Percentiles rank a stretch among this genome's conserved stretches.
Evolutionary conservation across 2,329 filamentous ascomycete genomes (phyloP).

Genomic region (Dryadomyces sulphureus): DNA sequence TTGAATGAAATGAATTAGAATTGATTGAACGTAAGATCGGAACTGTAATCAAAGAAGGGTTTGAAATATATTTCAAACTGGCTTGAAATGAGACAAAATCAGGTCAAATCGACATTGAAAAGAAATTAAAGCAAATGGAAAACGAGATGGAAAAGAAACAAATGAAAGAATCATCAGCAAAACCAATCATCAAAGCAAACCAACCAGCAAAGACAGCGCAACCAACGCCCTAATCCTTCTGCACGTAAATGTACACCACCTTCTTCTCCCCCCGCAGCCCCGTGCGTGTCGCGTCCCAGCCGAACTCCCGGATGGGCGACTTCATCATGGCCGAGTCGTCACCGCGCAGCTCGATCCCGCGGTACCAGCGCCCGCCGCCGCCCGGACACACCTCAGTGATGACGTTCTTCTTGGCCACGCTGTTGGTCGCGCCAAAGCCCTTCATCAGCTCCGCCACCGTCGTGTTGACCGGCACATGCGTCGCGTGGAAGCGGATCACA

Average conservation of each 20-base stretch:
- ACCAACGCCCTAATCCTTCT: constrained; percentile 27
- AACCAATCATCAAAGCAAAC: too few relatives aligned
- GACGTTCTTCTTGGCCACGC: constrained; percentile 34
- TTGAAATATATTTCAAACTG: too few relatives aligned
- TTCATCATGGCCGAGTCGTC: constrained; percentile 31
- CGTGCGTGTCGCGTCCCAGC: constrained; percentile 39
- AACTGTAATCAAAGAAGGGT: too few relatives aligned
- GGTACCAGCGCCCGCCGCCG: constrained; percentile 44
- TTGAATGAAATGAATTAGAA: too few relatives aligned
- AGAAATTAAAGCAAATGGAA: too few relatives aligned
- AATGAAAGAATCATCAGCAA: too few relatives aligned
- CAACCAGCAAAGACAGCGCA: not conserved
- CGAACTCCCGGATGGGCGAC: constrained; percentile 37
- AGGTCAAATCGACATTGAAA: too few relatives aligned
- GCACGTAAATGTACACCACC: constrained; percentile 46
- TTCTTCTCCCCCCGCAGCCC: constrained; percentile 33
- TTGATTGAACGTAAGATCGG: too few relatives aligned
- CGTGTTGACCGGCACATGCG: constrained; percentile 36
- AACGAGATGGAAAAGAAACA: too few relatives aligned
- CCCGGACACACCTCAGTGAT: constrained; percentile 41
- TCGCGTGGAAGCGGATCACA: constrained; percentile 30
- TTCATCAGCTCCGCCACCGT: constrained; percentile 41
- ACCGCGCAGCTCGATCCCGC: constrained; percentile 35
- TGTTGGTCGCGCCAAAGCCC: constrained; percentile 42
- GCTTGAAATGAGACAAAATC: too few relatives aligned